Conservation (phyloP, 2,329 filamentous ascomycete species). For the Fusarium torulosum region DNA sequence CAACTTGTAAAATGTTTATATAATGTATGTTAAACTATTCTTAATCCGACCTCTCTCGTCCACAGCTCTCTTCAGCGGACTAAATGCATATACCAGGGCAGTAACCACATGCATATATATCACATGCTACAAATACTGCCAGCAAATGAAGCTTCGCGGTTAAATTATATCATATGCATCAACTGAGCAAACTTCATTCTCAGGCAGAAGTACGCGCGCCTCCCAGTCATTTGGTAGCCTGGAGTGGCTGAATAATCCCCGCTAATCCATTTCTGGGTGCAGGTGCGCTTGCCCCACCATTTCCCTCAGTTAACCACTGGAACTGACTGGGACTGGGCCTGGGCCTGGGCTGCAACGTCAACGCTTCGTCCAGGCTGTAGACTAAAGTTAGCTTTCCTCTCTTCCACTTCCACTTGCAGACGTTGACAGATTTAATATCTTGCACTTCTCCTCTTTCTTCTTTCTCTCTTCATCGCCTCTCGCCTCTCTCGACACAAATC, state of each 20-base stretch:
- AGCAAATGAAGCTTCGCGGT: not conserved
- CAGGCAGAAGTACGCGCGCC: constrained; percentile 40
- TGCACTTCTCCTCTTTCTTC: constrained; percentile 7
- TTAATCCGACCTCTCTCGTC: not conserved
- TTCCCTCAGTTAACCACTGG: constrained; percentile 18
- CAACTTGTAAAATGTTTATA: too few species aligned
- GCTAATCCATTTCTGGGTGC: constrained; percentile 28
- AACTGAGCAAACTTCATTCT: too few species aligned
- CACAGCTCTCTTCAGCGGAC: too few species aligned
- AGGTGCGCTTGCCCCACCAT: constrained; percentile 24
- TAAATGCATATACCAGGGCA: too few species aligned
- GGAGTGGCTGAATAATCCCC: constrained; percentile 28
- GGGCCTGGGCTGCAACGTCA: constrained; percentile 37
- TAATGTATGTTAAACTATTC: too few species aligned
- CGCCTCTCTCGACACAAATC: constrained; percentile 10
- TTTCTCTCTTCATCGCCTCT: not conserved
- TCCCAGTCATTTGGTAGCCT: constrained; percentile 37
- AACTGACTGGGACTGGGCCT: not conserved
- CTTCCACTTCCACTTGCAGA: constrained; percentile 25
- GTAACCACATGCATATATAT: not conserved
- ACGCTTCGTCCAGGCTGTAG: constrained; percentile 22
- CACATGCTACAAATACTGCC: not conserved
- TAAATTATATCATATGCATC: not conserved
- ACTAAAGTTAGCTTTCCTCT: constrained; percentile 34
- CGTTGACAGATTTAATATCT: constrained; percentile 18